phyloP scores from a whole-genome alignment of 345 rosid species.

The Bruguiera gymnorhiza region DNA sequence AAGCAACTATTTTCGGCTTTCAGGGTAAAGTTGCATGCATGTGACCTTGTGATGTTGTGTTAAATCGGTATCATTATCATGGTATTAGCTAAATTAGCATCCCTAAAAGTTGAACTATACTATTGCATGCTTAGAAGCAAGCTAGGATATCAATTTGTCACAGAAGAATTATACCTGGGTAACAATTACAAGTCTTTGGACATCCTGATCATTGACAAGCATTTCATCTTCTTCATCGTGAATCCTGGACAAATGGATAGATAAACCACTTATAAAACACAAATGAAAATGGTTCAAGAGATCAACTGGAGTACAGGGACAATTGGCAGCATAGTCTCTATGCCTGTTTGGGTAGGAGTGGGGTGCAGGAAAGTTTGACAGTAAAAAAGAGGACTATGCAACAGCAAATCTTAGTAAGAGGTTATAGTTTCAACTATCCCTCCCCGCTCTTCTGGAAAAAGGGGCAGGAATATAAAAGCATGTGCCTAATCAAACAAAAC shows the following conservation, averaged over 20 bases:
- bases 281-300: background rate
- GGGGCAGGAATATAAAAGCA: background rate
- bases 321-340: background rate
- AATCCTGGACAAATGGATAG: conserved; percentile 39
- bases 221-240: conserved; percentile 83
- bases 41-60: no score
- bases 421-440: no score
- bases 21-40: no score
- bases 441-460: background rate
- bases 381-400: no score
- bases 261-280: background rate
- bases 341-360: background rate
- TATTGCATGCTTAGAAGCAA: no score
- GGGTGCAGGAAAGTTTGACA: background rate
- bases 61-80: no score
- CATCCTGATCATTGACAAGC: conserved; percentile 69
- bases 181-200: conserved; percentile 91
- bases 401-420: no score
- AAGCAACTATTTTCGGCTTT: no score
- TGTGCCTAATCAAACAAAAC: background rate
- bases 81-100: no score
- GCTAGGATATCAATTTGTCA: background rate
- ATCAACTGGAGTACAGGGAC: background rate
- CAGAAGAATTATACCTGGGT: conserved; percentile 59
- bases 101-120: no score